Conservation (phyloP, 169 alveolate species). For the Cryptosporidium meleagridis region DNA sequence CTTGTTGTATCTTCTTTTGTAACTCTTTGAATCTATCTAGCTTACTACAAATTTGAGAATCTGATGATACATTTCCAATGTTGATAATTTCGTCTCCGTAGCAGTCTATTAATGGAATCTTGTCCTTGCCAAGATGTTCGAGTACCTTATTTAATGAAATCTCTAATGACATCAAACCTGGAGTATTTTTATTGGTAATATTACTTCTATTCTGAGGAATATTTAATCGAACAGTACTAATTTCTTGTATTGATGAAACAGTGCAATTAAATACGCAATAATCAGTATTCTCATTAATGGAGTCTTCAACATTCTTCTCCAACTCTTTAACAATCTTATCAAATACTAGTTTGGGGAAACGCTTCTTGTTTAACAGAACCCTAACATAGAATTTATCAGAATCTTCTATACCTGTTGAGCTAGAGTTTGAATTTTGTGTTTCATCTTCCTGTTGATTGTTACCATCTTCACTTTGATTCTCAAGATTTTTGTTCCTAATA, state of each 20-base stretch:
- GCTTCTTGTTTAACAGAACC: slow-evolving; percentile 23
- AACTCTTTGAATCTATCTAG: slow-evolving; percentile 2
- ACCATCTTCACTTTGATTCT: background rate
- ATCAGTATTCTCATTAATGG: slow-evolving; percentile 3
- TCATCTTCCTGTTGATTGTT: background rate
- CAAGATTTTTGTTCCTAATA: background rate
- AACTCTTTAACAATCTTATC: slow-evolving; percentile 9
- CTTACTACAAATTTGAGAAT: background rate
- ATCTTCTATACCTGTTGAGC: background rate
- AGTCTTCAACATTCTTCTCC: slow-evolving; percentile 20
- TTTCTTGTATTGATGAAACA: slow-evolving; percentile 37
- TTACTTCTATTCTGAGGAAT: slow-evolving; percentile 33
- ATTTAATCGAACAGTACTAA: slow-evolving; percentile 64
- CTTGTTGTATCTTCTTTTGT: slow-evolving; percentile 10
- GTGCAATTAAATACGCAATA: slow-evolving; percentile 44
- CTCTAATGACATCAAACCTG: slow-evolving; percentile 29
- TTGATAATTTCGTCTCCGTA: slow-evolving; percentile 66
- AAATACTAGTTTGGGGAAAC: slow-evolving; percentile 17
- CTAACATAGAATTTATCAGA: slow-evolving; percentile 15
- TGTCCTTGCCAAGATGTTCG: slow-evolving; percentile 39
- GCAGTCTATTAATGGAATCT: slow-evolving; percentile 42
- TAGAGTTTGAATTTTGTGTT: background rate
- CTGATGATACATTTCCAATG: slow-evolving; percentile 16
- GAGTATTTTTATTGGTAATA: slow-evolving; percentile 1
- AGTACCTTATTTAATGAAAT: slow-evolving; percentile 33